Base-by-base conservation (phyloP, 768 basidiomycete species). In the Dendrothele bispora region DNA sequence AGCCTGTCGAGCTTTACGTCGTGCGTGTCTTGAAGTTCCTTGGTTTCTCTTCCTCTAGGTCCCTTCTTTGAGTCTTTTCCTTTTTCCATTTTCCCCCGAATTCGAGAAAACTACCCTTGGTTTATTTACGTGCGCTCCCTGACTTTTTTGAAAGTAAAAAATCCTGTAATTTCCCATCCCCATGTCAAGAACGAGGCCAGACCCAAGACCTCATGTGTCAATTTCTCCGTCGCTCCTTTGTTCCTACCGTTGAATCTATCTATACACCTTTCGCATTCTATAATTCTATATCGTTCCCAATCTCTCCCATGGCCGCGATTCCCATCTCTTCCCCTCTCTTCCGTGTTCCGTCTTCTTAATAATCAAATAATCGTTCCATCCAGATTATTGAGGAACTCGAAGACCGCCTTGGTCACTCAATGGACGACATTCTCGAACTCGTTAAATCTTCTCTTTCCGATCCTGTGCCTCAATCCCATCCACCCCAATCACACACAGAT, bases 371-470 rank as follows among this genome's bases (percentile, higher is more conserved):
- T 38, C 25, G 6, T 15, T 11, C 36, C 18, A n/a, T 21, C n/a
- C 44, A 97, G 94, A 87, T 95, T 46, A 81, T 98, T 7, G 95
- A 98, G 67, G 94, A 98, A 63, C 68, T 92, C 2, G 91, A 94
- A 64, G 86, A 89, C 54, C 79, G 94, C 36, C 77, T 93, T 4
- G 83, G 84, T 0, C 77, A 84, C 32, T 70, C 75, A 26, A 83
- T 87, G 66, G 79, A 85, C 3, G 80, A 84, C 7, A 80, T 95
- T 10, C 70, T 93, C 0, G 58, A 62, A 4, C 61, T 70, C 24
- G 85, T 95, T 20, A 68, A 79, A 26, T 60, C 63, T 8, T 79
- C 79, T 5, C 56, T 74, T 20, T 48, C 59, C 14, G 59, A 32
- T 30, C 42, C 5, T 35, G n/a, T 32, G 20, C 44, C 10, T 5